Evolutionary conservation across 768 basidiomycete genomes (phyloP).

Genomic region (Nevesoporus exiguus): DNA sequence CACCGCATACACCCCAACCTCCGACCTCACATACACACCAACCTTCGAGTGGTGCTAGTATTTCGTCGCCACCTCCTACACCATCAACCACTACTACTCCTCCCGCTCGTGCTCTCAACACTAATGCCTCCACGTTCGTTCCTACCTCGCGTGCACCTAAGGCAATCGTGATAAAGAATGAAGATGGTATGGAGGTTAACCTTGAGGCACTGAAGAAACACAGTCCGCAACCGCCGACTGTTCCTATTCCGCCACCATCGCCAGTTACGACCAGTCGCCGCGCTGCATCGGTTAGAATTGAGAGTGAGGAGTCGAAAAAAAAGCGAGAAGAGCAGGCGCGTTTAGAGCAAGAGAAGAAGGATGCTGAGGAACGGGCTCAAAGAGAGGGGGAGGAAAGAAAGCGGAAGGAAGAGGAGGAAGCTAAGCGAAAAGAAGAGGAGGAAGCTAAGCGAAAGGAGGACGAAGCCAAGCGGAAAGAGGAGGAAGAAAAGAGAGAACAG

Average conservation of each 20-base stretch:
- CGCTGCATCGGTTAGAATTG: conserved; percentile 51
- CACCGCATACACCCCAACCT: conserved; percentile 46
- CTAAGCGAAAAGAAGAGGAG: conserved; percentile 38
- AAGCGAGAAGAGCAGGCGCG: conserved; percentile 46
- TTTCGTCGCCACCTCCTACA: conserved; percentile 64
- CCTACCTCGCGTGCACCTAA: conserved; percentile 42
- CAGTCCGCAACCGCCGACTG: conserved; percentile 38
- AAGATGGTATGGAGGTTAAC: conserved; percentile 63
- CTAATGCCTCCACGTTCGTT: conserved; percentile 63
- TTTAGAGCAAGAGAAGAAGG: conserved; percentile 38
- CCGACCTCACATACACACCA: conserved; percentile 40
- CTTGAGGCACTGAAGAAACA: conserved; percentile 52
- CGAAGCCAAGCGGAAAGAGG: conserved; percentile 41
- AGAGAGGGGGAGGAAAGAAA: conserved; percentile 36
- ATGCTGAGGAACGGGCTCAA: conserved; percentile 36
- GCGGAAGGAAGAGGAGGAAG: conserved; percentile 43
- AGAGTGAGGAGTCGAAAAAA: conserved; percentile 56
- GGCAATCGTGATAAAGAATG: conserved; percentile 57
- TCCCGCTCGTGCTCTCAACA: conserved; percentile 48
- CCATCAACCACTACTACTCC: conserved; percentile 50
- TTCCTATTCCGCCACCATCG: conserved; percentile 39
- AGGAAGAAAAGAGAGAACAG: conserved; percentile 36
- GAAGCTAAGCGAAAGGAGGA: conserved; percentile 43
- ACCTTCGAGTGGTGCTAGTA: conserved; percentile 43
- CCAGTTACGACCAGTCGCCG: conserved; percentile 27